These are phyloP conservation scores for Monosporascus ibericus DNA, from an alignment of 2,329 filamentous ascomycete genomes.

Conservation along the genomic window DNA sequence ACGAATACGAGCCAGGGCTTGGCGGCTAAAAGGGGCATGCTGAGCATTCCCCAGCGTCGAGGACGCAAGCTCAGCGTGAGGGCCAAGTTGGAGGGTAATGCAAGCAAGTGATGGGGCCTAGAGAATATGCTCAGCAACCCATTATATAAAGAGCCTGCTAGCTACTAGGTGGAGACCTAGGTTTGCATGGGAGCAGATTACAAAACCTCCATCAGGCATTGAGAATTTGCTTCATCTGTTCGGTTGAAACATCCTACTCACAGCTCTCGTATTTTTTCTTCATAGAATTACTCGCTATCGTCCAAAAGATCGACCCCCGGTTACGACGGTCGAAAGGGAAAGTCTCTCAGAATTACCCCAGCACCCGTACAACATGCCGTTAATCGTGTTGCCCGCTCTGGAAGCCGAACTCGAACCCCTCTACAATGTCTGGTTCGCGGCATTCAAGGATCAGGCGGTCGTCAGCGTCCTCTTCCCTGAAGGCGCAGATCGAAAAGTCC, in stretches of 20 bases:
- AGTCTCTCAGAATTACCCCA: not conserved
- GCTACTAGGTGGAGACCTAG: not conserved
- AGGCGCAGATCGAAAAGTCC: conserved; percentile 9
- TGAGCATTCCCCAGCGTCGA: not conserved
- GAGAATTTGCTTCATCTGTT: not conserved
- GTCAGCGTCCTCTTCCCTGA: conserved; percentile 10
- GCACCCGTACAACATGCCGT: conserved; percentile 10
- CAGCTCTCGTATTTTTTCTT: too few relatives aligned
- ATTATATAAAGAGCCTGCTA: not conserved
- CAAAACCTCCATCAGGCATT: too few relatives aligned
- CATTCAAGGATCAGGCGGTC: conserved; percentile 16
- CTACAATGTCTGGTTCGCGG: conserved; percentile 19
- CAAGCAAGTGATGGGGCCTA: not conserved
- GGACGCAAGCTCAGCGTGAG: too few relatives aligned
- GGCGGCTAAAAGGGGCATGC: not conserved
- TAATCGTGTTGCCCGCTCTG: conserved; percentile 16
- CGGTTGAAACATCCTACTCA: not conserved
- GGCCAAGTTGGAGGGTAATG: too few relatives aligned
- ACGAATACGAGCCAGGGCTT: not conserved
- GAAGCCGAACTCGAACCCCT: conserved; percentile 15
- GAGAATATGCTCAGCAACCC: not conserved
- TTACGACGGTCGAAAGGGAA: not conserved
- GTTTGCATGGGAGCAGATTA: too few relatives aligned
- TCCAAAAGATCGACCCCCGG: too few relatives aligned
- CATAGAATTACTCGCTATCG: too few relatives aligned